These are phyloP conservation scores for Trichoderma arundinaceum DNA, from an alignment of 2,329 filamentous ascomycete species.

Conservation along the genomic window DNA sequence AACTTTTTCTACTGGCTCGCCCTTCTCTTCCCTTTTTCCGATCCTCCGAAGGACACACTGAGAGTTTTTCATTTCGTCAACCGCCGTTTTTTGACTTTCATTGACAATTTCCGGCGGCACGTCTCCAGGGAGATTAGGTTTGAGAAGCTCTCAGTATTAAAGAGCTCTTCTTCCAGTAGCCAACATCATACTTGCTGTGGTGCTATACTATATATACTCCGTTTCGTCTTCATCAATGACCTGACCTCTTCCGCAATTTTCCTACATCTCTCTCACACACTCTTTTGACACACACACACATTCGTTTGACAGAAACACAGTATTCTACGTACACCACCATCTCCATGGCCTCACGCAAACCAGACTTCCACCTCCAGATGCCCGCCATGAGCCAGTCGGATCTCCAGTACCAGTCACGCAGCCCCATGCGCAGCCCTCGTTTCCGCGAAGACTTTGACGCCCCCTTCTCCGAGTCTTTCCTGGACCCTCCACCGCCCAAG, in stretches of 20 bases:
- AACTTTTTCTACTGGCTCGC: background rate
- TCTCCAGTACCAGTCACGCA: constrained; percentile 27
- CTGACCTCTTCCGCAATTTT: constrained; percentile 10
- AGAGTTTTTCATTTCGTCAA: constrained; percentile 27
- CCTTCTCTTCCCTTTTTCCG: constrained; percentile 4
- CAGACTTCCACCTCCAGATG: constrained; percentile 40
- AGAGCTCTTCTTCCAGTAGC: constrained; percentile 15
- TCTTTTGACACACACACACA: constrained; percentile 15
- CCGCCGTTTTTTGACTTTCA: constrained; percentile 7
- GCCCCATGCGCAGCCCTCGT: constrained; percentile 41
- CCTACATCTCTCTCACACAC: background rate
- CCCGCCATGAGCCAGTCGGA: constrained; percentile 34
- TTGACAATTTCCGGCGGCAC: background rate
- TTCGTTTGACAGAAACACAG: constrained; percentile 8
- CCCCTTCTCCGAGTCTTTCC: constrained; percentile 46
- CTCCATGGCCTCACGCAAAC: constrained; percentile 40
- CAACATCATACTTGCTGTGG: constrained; percentile 12
- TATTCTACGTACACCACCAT: background rate
- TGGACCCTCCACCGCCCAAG: constrained; percentile 43
- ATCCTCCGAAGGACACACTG: constrained; percentile 11
- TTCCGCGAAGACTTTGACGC: constrained; percentile 49
- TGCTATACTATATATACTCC: constrained; percentile 3
- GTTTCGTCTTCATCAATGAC: constrained; percentile 18
- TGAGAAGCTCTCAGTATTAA: constrained; percentile 7
- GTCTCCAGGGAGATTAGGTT: constrained; percentile 19